Percentiles rank a stretch among this genome's conserved stretches.
Conservation (phyloP, 192 early-diverging fungal genomes). For the Mortierella alpina region DNA sequence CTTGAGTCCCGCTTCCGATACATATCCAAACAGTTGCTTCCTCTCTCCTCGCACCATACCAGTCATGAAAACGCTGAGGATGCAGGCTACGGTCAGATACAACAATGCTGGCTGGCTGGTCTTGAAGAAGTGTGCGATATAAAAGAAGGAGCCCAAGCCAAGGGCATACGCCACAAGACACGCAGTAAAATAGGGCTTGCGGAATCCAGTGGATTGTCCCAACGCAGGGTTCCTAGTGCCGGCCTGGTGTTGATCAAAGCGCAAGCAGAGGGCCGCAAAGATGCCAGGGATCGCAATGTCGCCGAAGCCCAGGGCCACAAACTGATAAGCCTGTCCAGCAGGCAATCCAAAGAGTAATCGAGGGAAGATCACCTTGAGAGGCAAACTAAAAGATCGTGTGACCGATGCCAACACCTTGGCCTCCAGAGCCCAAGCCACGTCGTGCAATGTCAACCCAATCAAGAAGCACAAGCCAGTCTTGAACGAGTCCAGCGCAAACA, state of each 20-base stretch:
- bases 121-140: slow-evolving; percentile 88
- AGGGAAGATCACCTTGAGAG: slow-evolving; percentile 94
- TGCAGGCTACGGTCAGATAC: slow-evolving; percentile 94
- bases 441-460: slow-evolving; percentile 87
- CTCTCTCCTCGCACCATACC: slow-evolving; percentile 73
- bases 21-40: slow-evolving; percentile 68
- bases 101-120: slow-evolving; percentile 91
- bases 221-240: slow-evolving; percentile 64
- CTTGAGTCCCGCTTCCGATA: slow-evolving; percentile 61
- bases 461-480: slow-evolving; percentile 91
- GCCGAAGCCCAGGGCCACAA: slow-evolving; percentile 92
- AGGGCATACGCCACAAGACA: slow-evolving; percentile 80
- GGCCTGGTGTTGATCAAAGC: slow-evolving; percentile 85
- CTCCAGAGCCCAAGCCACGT: slow-evolving; percentile 96
- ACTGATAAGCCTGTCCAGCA: slow-evolving; percentile 58
- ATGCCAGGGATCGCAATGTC: slow-evolving; percentile 97
- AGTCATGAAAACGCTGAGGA: slow-evolving; percentile 80
- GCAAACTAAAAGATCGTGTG: slow-evolving; percentile 89
- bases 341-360: slow-evolving; percentile 69
- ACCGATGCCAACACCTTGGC: slow-evolving; percentile 94
- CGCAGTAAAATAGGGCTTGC: slow-evolving; percentile 88
- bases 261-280: slow-evolving; percentile 89
- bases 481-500: slow-evolving; percentile 93
- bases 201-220: slow-evolving; percentile 69
- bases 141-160: slow-evolving; percentile 85